Base-by-base conservation (phyloP, 2,329 filamentous ascomycete genomes). In the Chalaropsis thielavioides region DNA sequence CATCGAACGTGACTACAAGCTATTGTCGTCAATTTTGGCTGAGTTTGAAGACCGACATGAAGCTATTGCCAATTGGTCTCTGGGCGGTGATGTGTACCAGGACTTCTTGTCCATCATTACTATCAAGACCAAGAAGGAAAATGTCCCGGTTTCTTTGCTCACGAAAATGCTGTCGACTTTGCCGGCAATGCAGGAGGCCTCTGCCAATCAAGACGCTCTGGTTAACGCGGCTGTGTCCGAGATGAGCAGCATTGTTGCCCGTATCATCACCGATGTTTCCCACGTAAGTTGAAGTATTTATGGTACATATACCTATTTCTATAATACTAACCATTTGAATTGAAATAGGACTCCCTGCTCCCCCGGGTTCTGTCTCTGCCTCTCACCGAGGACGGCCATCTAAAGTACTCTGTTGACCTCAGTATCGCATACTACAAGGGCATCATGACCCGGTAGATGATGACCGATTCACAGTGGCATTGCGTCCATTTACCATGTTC, bases 41-140 rank as follows among this genome's bases (percentile, higher is more conserved):
- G 84, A 86, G 67, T 96, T 99, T 71, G 76, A 85, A 62, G 80
- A 79, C 1, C 83, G 81, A 35, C 80, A 83, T 40, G 76, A 80
- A 44, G 76, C 78, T 22, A 85, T 95, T 40, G 75, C 81, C 11
- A 85, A 87, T 63, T 96, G 94, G 94, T 78, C 84, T 10, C 76
- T 83, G 19, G 92, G 91, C 35, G 92, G 90, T 3, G 85, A 87
- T 69, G 83, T 97, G 27, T 97, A 96, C 73, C 75, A 78, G 68
- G 76, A 83, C 60, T 86, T 86, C 74, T 74, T 87, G 54, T 73
- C 76, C 58, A 72, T 86, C 22, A 70, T 84, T 67, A 74, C 77
- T 64, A 72, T 74, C 27, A 75, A 76, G 44, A 76, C 74, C 68
- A 70, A 68, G 62, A 75, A 74, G 68, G 76, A 79, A 68, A 70